Base-by-base conservation (phyloP, 2,329 filamentous ascomycete species). In the Colletotrichum sp. region DNA sequence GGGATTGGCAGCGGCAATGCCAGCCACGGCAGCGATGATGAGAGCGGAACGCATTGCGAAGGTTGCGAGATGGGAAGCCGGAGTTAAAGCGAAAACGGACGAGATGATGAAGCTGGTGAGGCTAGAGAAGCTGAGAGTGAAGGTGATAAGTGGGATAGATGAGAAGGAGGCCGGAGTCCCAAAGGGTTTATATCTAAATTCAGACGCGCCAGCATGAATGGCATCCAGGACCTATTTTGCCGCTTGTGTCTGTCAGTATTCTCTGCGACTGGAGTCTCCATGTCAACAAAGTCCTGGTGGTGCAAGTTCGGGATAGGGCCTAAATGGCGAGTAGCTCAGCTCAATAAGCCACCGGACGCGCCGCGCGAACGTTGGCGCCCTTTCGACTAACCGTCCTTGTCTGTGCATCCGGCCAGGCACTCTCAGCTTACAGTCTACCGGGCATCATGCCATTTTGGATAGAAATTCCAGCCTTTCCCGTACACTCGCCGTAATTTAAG, bases 41-140 rank as follows among this genome's bases (percentile, higher is more conserved):
- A 73, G 7, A 8, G 55, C 33, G 27, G 67, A 66, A 57, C 71
- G 71, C 71, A 73, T 70, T 1, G 36, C 58, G 59, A 31, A 59
- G 29, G 4, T 11, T 2, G 51, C 24, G 13, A 29, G 24, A 15
- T 11, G 5, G 8, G 31, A 51, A 21, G 13, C 18, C 11, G 6
- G 8, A 18, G 9, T 9, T 33, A 21, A 15, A 38, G 38, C 16
- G n/a, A 15, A 31, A 18, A n/a, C 33, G 8, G 24, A 12, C 21
- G 12, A 36, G 4, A 15, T 18, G 21, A 24, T 54, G 18, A 27
- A 24, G 66, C 12, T 54, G 18, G 11, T 9, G 58, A 31, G 9
- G 18, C 43, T 27, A 8, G 43, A n/a, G 34, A 8, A 24, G 6
- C 18, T 7, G 27, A 61, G 24, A 29, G 24, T 24, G 54, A 7